Base-by-base conservation (phyloP, 495 filamentous ascomycete species). In the Cercophora samala region DNA sequence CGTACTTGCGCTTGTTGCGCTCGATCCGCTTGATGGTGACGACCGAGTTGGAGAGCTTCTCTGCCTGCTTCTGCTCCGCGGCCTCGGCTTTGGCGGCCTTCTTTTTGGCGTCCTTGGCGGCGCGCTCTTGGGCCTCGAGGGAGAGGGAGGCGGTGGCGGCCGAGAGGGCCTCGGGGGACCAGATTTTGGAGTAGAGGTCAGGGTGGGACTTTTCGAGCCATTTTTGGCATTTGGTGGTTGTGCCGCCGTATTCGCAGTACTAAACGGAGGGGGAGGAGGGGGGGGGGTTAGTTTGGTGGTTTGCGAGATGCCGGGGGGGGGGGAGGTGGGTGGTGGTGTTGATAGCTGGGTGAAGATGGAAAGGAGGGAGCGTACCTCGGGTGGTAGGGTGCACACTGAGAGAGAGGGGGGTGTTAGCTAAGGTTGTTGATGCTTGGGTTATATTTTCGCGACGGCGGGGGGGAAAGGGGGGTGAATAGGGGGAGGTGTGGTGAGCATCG, bases 171-270 rank as follows among this genome's bases (percentile, higher is more conserved):
- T 97, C 93, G 77, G 90, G 86, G 55, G 92, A 95, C 81, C 97
- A 97, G 76, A 98, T 81, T 68, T 80, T 82, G 60, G 84, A 77
- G 76, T 97, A 93, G 77, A 97, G 78, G 54, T 85, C 82, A 0
- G 89, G 85, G 66, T 96, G 83, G 54, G 85, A 82, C 58, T 90
- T 87, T 71, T 93, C 84, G 13, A 99, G 85, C 95, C 95, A 99
- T 75, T 97, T 92, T 75, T 93, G 90, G 78, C 95, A 99, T 82
- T 97, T 97, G 80, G 92, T 96, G n/a, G 90, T 87, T n/a, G 93
- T 97, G 62, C 91, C 93, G 72, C 95, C 94, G 77, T 97, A 98
- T 79, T 98, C 96, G 81, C 95, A 99, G 80, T 97, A 99, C 95
- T 99, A 63, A 25, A 53, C 42, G 46, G 19, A 21, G 60, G 54